These are phyloP conservation scores for Phyllostachys edulis DNA, from an alignment of 176 grass and related monocot species.

Conservation along the genomic window DNA sequence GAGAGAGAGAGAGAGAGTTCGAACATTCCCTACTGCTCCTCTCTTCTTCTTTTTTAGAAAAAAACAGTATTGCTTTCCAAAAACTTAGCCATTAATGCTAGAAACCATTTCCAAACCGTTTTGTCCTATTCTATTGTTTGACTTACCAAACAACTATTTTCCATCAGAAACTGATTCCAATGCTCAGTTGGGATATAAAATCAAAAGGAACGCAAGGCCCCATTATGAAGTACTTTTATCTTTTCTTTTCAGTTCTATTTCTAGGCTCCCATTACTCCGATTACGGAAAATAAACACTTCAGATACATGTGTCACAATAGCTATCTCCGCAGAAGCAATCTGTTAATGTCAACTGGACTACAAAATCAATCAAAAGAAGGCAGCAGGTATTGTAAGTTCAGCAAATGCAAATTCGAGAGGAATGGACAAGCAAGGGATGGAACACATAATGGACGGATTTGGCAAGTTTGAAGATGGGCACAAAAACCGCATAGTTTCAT, in stretches of 20 bases:
- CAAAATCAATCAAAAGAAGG: background rate
- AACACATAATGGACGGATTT: background rate
- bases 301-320: background rate
- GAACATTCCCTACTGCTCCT: too few relatives aligned
- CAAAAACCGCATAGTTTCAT: background rate
- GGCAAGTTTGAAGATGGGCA: slow-evolving; percentile 4
- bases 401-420: background rate
- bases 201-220: background rate
- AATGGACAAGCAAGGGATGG: slow-evolving; percentile 3
- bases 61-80: background rate
- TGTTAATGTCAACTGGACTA: background rate
- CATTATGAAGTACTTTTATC: background rate
- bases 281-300: background rate
- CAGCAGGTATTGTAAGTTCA: background rate
- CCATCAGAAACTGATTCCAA: background rate
- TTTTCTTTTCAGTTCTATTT: slow-evolving; percentile 2
- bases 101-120: too few relatives aligned
- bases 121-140: background rate
- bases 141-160: slow-evolving; percentile 6
- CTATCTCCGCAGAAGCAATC: background rate
- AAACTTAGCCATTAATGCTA: background rate
- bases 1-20: too few relatives aligned
- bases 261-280: background rate
- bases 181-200: background rate
- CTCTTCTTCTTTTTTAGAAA: background rate